Conservation (phyloP, 768 basidiomycete species). For the Dentipellis fragilis region DNA sequence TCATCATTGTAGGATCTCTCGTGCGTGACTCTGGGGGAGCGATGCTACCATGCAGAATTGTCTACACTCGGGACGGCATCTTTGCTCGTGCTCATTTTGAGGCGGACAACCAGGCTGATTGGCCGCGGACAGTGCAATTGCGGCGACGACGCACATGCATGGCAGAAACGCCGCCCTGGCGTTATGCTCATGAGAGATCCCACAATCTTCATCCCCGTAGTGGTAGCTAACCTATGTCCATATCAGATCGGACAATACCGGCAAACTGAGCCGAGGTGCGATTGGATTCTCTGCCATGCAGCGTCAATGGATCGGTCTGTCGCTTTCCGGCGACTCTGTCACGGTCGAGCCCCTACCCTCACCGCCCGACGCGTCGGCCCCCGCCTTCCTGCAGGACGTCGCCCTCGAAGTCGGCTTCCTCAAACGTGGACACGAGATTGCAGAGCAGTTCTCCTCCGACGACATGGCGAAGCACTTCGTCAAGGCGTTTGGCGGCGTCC, state of each 20-base stretch:
- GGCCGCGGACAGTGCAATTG: too few relatives aligned
- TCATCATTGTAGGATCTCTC: neutral
- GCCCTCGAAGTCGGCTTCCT: constrained; percentile 73
- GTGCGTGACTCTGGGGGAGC: too few relatives aligned
- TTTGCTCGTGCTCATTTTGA: too few relatives aligned
- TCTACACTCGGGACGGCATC: too few relatives aligned
- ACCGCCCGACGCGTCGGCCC: constrained; percentile 36
- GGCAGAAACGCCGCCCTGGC: neutral
- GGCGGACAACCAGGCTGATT: too few relatives aligned
- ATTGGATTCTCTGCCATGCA: constrained; percentile 74
- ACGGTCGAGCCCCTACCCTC: constrained; percentile 49
- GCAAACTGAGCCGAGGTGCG: constrained; percentile 52
- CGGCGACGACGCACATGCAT: too few relatives aligned
- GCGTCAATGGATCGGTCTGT: constrained; percentile 86
- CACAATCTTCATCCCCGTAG: neutral
- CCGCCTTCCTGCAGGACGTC: constrained; percentile 63
- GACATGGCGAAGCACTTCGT: constrained; percentile 73
- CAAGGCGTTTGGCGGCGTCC: constrained; percentile 60
- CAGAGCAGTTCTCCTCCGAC: constrained; percentile 76
- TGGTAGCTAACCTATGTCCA: neutral
- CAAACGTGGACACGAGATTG: constrained; percentile 40
- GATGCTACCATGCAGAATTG: too few relatives aligned
- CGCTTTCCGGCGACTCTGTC: constrained; percentile 65
- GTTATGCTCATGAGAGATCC: neutral
- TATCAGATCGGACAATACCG: constrained; percentile 69